Conservation (phyloP, 2,329 filamentous ascomycete species). For the Zopfia rhizophila region DNA sequence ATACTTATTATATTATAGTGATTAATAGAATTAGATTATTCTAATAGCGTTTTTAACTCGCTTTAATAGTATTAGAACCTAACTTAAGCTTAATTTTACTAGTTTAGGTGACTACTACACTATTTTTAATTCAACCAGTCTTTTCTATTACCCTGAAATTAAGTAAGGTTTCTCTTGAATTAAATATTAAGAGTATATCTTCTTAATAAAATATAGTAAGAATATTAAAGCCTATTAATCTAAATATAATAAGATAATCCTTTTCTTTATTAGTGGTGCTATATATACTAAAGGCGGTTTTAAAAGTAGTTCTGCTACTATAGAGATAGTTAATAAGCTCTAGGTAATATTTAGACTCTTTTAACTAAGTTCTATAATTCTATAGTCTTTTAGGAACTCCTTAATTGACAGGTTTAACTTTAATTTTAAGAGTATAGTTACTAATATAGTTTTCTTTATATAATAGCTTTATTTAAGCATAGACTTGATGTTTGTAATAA, state of each 20-base stretch:
- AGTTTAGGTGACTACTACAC: conserved; percentile 70
- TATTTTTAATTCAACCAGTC: conserved; percentile 64
- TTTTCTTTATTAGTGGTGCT: conserved; percentile 76
- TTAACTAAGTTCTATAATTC: conserved; percentile 52
- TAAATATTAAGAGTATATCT: background rate
- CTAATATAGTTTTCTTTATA: conserved; percentile 71
- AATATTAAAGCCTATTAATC: conserved; percentile 68
- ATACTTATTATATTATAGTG: too few relatives aligned
- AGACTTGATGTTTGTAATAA: conserved; percentile 60
- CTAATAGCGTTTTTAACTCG: conserved; percentile 70
- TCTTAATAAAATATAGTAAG: too few relatives aligned
- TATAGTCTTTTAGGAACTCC: conserved; percentile 73
- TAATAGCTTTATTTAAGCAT: conserved; percentile 65
- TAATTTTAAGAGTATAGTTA: conserved; percentile 72
- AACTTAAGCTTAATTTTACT: conserved; percentile 69
- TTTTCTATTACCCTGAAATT: conserved; percentile 71
- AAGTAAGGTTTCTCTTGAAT: conserved; percentile 68
- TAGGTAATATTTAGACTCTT: conserved; percentile 76
- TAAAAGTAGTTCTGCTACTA: conserved; percentile 26
- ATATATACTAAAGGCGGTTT: conserved; percentile 77
- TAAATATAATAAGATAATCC: conserved; percentile 73
- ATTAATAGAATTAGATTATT: conserved; percentile 64
- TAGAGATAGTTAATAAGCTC: conserved; percentile 66
- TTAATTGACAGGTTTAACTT: conserved; percentile 79
- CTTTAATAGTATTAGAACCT: conserved; percentile 61